Evolutionary conservation across 2,329 filamentous ascomycete species (phyloP), one percentile per base, ranked within the genome.

Genomic region (Xylaria sp.): DNA sequence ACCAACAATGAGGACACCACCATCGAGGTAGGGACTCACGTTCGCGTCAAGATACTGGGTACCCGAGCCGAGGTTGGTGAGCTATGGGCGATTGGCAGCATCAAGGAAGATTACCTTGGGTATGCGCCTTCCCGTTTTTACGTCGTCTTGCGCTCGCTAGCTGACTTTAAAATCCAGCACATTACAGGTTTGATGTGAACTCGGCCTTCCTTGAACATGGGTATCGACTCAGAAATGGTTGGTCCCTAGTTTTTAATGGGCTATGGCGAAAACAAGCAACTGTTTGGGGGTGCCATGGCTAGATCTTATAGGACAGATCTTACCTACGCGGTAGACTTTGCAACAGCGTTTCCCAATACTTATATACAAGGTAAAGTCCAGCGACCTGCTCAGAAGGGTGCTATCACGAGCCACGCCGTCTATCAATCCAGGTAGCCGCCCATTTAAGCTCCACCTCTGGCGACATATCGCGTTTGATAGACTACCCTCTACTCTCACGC

Each of bases 41-140:
- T 99, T 71, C 92, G 96, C 55, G 89, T 98, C 72, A 98, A 98
- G 83, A 91, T 99, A 71, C 93, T 98, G 75, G 96, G 96, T 81
- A 92, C 95, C 59, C 89, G 97, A 81, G 94, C 93, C 72, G 96
- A 98, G 79, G 93, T 98, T 60, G 93, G 93, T 70, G 92, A 93
- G 79, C 97, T 99, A 88, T 98, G 92, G 86, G 96, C 95, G 45
- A 97, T 99, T 80, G 96, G 94, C 69, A 98, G 93, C 74, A 98
- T 99, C 83, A 97, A 97, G 82, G 95, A 91, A 78, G 89, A 92
- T 77, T 92, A 90, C 76, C 85, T 92, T 48, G 89, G 89, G 89
- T 91, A 84, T 62, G 65, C 65, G 69, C 58, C 58, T 67, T 54
- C 34, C 54, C 57, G 30, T 55, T 47, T 57, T 32, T 19, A 21